phyloP scores from a whole-genome alignment of 805 yeast species.

The Pichia paraexigua region DNA sequence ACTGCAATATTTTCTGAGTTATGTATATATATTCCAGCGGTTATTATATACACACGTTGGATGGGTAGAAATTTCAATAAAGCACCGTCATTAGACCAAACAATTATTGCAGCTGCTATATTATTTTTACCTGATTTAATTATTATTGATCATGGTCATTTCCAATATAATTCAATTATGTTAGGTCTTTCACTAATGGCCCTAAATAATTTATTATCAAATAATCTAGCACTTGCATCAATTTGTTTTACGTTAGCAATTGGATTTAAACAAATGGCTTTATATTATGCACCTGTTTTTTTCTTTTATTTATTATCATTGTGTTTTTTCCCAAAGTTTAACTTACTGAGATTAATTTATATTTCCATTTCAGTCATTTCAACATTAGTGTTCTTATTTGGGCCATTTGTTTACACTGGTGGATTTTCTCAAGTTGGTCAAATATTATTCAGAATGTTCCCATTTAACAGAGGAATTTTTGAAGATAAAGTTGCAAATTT shows the following conservation, averaged over 20 bases:
- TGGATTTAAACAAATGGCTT: slow-evolving; percentile 90
- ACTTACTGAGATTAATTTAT: slow-evolving; percentile 48
- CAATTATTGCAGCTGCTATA: slow-evolving; percentile 69
- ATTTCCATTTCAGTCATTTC: slow-evolving; percentile 58
- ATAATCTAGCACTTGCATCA: slow-evolving; percentile 59
- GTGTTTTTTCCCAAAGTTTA: slow-evolving; percentile 34
- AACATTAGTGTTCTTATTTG: slow-evolving; percentile 43
- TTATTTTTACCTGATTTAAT: slow-evolving; percentile 76
- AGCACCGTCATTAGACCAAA: slow-evolving; percentile 62
- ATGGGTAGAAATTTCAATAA: slow-evolving; percentile 48
- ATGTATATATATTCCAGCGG: slow-evolving; percentile 70
- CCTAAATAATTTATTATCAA: slow-evolving; percentile 55
- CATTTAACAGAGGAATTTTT: slow-evolving; percentile 87
- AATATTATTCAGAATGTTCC: slow-evolving; percentile 66
- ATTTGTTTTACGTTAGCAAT: slow-evolving; percentile 70
- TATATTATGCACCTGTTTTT: slow-evolving; percentile 85
- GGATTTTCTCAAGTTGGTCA: slow-evolving; percentile 46
- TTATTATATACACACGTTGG: slow-evolving; percentile 61
- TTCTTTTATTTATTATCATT: slow-evolving; percentile 69
- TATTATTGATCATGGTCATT: slow-evolving; percentile 93
- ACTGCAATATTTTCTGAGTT: slow-evolving; percentile 74
- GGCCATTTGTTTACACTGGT: slow-evolving; percentile 52
- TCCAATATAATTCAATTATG: slow-evolving; percentile 93
- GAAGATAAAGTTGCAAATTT: slow-evolving; percentile 97
- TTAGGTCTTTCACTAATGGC: slow-evolving; percentile 73